These are phyloP conservation scores for Juncus effusus DNA, from an alignment of 176 grass and related monocot genomes.

Conservation along the genomic window DNA sequence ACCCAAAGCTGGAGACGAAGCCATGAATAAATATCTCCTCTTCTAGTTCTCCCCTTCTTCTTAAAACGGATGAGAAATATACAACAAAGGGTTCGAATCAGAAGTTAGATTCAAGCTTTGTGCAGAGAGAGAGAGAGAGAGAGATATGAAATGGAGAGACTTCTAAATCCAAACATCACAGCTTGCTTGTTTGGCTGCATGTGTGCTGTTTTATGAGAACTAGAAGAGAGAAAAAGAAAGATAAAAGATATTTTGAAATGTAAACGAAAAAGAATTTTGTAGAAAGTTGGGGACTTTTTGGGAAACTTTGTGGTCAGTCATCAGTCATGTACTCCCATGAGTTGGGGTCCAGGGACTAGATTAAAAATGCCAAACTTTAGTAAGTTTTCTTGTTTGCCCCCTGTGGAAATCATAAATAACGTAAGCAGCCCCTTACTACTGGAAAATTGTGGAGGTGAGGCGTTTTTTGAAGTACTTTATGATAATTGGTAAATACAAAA, in stretches of 20 bases:
- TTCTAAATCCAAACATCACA: slow-evolving; percentile 3
- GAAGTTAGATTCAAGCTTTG: not conserved
- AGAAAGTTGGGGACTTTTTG: not conserved
- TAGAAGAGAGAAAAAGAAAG: not conserved
- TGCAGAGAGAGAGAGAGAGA: not conserved
- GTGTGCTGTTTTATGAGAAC: not conserved
- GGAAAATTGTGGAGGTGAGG: too few species aligned
- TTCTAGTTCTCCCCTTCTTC: slow-evolving; percentile 13
- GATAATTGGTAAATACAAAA: too few species aligned
- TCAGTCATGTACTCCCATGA: too few species aligned
- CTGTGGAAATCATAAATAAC: too few species aligned
- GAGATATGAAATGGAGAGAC: not conserved
- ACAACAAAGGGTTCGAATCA: not conserved
- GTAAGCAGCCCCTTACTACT: too few species aligned
- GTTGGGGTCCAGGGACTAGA: too few species aligned
- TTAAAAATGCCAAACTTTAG: too few species aligned
- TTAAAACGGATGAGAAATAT: not conserved
- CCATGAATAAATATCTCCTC: not conserved
- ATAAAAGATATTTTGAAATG: not conserved
- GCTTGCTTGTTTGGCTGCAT: slow-evolving; percentile 23
- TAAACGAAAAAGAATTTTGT: not conserved
- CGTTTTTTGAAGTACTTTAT: too few species aligned
- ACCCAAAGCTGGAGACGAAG: slow-evolving; percentile 19
- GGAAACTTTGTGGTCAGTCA: not conserved
- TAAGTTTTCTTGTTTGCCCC: too few species aligned